These are phyloP conservation scores for Pseudophaeomoniella oleicola DNA, from an alignment of 2,329 filamentous ascomycete species.

Conservation along the genomic window DNA sequence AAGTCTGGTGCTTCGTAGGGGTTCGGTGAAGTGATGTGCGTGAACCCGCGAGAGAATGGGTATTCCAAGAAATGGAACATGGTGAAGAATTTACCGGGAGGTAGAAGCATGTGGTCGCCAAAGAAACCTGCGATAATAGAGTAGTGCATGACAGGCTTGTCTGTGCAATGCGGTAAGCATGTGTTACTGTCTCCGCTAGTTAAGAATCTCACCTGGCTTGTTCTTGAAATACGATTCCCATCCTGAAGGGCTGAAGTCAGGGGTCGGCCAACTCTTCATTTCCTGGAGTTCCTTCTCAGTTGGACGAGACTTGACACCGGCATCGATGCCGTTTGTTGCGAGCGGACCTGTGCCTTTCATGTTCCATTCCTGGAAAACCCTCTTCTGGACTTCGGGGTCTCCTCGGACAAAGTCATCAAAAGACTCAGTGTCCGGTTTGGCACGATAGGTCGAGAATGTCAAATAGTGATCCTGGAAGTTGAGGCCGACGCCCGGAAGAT, in stretches of 20 bases:
- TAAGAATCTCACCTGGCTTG: conserved; percentile 52
- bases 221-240: conserved; percentile 76
- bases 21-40: conserved; percentile 55
- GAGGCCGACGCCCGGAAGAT: conserved; percentile 58
- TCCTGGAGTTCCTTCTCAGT: conserved; percentile 51
- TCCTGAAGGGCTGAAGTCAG: conserved; percentile 52
- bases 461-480: conserved; percentile 70
- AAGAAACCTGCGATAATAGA: conserved; percentile 51
- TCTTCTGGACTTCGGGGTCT: conserved; percentile 57
- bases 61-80: conserved; percentile 62
- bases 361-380: conserved; percentile 64
- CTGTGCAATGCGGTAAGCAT: conserved; percentile 72
- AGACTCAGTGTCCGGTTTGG: conserved; percentile 60
- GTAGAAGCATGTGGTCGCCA: conserved; percentile 43
- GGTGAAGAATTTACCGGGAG: conserved; percentile 65
- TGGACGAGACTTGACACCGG: conserved; percentile 64
- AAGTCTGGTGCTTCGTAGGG: conserved; percentile 65
- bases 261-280: conserved; percentile 60
- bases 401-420: conserved; percentile 72
- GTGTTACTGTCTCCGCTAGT: conserved; percentile 64
- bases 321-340: conserved; percentile 66
- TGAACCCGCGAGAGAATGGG: conserved; percentile 58
- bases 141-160: conserved; percentile 82
- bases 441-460: conserved; percentile 55
- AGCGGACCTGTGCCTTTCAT: conserved; percentile 64